These are phyloP conservation scores for Dothideomycetes sp. DNA, from an alignment of 2,329 filamentous ascomycete species.

Conservation along the genomic window DNA sequence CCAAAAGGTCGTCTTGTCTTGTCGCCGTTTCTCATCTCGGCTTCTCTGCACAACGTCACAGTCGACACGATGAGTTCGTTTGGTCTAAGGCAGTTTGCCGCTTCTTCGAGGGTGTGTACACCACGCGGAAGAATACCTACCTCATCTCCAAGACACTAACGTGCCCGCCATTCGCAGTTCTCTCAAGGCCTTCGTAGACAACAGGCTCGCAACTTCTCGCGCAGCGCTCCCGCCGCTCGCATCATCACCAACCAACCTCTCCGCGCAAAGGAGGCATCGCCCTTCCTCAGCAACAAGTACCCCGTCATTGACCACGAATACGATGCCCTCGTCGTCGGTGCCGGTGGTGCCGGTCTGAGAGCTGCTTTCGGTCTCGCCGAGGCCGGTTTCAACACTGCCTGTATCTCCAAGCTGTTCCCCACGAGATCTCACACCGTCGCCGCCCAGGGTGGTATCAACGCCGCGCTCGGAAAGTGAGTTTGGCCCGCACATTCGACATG, in stretches of 20 bases:
- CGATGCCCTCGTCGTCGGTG: slow-evolving; percentile 89
- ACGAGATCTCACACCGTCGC: slow-evolving; percentile 80
- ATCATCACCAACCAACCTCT: slow-evolving; percentile 80
- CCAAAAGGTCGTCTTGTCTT: neutral
- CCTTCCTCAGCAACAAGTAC: slow-evolving; percentile 82
- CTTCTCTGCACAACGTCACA: slow-evolving; percentile 2
- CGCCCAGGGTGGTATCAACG: slow-evolving; percentile 70
- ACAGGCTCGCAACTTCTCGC: slow-evolving; percentile 67
- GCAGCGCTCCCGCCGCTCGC: slow-evolving; percentile 70
- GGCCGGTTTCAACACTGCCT: slow-evolving; percentile 82
- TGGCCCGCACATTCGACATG: no score
- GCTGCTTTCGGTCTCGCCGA: slow-evolving; percentile 79
- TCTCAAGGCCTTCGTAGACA: slow-evolving; percentile 31
- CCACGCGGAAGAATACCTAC: slow-evolving; percentile 13
- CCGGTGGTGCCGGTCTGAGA: slow-evolving; percentile 71
- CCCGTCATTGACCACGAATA: slow-evolving; percentile 98
- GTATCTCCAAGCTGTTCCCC: slow-evolving; percentile 78
- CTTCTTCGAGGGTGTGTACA: slow-evolving; percentile 21
- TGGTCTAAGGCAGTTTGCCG: slow-evolving; percentile 27
- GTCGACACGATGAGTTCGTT: slow-evolving; percentile 26
- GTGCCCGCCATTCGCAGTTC: slow-evolving; percentile 10
- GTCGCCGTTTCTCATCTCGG: slow-evolving; percentile 6
- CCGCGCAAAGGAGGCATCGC: slow-evolving; percentile 85
- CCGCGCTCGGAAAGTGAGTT: slow-evolving; percentile 64
- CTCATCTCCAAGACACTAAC: slow-evolving; percentile 20